These are phyloP conservation scores for Scheffersomyces segobiensis DNA, from an alignment of 1,139 yeast genomes.

Conservation along the genomic window DNA sequence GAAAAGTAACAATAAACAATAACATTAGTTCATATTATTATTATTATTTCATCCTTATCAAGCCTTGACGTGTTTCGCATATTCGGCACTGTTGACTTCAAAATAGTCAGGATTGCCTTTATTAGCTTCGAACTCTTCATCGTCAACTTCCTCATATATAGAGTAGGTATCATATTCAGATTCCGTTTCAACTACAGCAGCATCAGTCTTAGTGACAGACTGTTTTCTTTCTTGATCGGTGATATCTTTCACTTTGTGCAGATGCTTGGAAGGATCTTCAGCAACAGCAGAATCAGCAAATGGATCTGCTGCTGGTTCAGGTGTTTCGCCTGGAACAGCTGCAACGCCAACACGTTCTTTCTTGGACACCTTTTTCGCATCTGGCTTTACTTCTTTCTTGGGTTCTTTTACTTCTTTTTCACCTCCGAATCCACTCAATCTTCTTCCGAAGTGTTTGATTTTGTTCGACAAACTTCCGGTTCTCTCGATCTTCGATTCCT, in stretches of 20 bases:
- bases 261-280: constrained; percentile 1
- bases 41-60: neutral
- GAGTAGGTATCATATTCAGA: constrained; percentile 34
- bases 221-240: constrained; percentile 4
- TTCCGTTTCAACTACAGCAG: constrained; percentile 6
- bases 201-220: constrained; percentile 5
- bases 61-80: constrained; percentile 19
- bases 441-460: constrained; percentile 25
- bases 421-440: constrained; percentile 9
- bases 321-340: constrained; percentile 4
- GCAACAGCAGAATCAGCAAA: constrained; percentile 7
- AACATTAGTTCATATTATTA: constrained; percentile 2
- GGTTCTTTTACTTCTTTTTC: neutral
- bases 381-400: constrained; percentile 1
- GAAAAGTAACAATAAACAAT: neutral
- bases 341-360: constrained; percentile 9
- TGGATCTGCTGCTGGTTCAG: constrained; percentile 5
- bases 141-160: constrained; percentile 53
- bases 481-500: constrained; percentile 8
- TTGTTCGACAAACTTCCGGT: constrained; percentile 20
- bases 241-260: neutral
- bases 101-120: constrained; percentile 51
- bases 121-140: constrained; percentile 46
- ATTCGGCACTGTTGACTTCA: constrained; percentile 43
- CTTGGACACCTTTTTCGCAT: neutral